phyloP scores from a whole-genome alignment of 83 land plant genomes.

The Picea mariana region DNA sequence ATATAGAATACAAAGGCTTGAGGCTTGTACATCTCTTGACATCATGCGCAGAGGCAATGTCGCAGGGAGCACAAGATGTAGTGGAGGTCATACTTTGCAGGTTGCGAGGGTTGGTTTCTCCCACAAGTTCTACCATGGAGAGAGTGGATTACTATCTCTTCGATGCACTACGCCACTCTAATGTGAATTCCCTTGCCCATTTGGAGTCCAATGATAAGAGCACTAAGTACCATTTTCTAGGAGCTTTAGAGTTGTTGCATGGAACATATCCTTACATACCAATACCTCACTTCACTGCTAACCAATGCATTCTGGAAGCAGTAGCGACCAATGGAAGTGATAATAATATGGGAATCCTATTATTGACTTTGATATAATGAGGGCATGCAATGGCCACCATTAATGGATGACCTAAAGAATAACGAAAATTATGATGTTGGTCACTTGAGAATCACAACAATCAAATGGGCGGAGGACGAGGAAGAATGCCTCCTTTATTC shows the following conservation, averaged over 20 bases:
- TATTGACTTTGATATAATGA: too few species aligned
- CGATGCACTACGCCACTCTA: neutral
- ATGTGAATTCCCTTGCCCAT: neutral
- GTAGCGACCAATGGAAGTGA: too few species aligned
- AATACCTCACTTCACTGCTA: too few species aligned
- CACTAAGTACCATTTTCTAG: neutral
- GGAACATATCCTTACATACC: too few species aligned
- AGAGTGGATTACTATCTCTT: slow-evolving; percentile 54
- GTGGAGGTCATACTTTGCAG: slow-evolving; percentile 48
- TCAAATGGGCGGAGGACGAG: neutral
- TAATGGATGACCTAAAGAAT: too few species aligned
- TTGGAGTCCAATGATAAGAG: neutral
- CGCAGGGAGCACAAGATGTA: too few species aligned
- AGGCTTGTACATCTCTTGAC: slow-evolving; percentile 52
- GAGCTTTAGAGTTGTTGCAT: slow-evolving; percentile 22
- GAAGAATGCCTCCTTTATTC: too few species aligned
- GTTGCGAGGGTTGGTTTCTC: slow-evolving; percentile 55
- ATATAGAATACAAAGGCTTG: neutral
- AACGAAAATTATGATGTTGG: too few species aligned
- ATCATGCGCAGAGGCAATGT: too few species aligned
- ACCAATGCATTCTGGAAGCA: too few species aligned
- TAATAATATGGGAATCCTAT: too few species aligned
- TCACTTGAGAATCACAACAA: slow-evolving; percentile 40
- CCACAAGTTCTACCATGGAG: neutral
- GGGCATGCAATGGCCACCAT: too few species aligned